Evolutionary conservation across 2,329 filamentous ascomycete species (phyloP), one percentile per base, ranked within the genome.

Genomic region (Sclerotinia borealis): DNA sequence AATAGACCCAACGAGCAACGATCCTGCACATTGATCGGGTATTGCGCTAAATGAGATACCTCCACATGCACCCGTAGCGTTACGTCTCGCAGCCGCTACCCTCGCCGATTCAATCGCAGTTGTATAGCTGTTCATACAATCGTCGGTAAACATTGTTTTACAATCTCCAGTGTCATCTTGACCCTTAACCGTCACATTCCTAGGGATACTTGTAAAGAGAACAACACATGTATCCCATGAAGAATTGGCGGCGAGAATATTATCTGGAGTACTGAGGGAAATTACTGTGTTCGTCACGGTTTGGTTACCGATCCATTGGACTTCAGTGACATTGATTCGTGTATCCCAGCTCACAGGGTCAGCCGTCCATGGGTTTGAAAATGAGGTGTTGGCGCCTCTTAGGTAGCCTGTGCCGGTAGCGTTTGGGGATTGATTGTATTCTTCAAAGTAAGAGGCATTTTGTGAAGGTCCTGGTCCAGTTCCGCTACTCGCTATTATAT

Each of bases 181-280:
- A 10, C 59, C 59, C 13, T 52, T 34, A 8, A 52, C 48, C 9
- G 48, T 45, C 8, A 34, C 59, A 9, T 61, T 43, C 10, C 34
- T 29, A 10, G 59, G 25, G 3, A 61, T 19, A 25, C 36, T 6
- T 11, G 27, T 25, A 11, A 45, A 41, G 2, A 52, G 34, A 25
- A 61, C 15, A 5, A 61, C n/a, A n/a, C 59, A 61, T 6, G 59
- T 61, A 15, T 54, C 27, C 47, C 59, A 61, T 13, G 48, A 61
- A 7, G 37, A 52, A 52, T 61, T 54, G 1, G 48, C 5, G 1
- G 48, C 7, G 4, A 54, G 54, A 13, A 43, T 13, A 8, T 43
- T 36, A 7, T 43, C 36, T 10, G 36, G n/a, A 2, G 48, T 17
- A 4, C 13, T 25, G 3, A 61, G 27, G 5, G 48, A 54, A 13